Conservation (phyloP, 139 green algal genomes). For the Picochlorum sp. region DNA sequence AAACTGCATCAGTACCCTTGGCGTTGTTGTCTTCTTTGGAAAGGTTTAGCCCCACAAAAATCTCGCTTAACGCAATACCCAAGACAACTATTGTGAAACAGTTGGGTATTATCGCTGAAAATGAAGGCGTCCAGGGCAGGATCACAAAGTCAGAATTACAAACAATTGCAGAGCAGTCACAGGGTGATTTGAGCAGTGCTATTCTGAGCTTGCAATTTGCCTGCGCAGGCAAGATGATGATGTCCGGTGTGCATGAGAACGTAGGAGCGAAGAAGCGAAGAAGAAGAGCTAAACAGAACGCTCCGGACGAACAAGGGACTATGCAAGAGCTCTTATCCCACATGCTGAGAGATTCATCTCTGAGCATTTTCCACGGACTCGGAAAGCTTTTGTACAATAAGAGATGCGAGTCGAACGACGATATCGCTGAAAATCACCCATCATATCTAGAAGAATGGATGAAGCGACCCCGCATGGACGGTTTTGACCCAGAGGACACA, state of each 20-base stretch:
- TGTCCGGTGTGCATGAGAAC: background rate
- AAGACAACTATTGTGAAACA: slow-evolving; percentile 18
- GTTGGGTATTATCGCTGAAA: slow-evolving; percentile 19
- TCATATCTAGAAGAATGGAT: slow-evolving; percentile 7
- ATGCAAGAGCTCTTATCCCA: background rate
- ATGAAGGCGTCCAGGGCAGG: slow-evolving; percentile 1
- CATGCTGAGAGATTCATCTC: slow-evolving; percentile 34
- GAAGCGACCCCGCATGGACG: slow-evolving; percentile 17
- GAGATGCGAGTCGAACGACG: slow-evolving; percentile 8
- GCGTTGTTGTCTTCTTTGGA: slow-evolving; percentile 23
- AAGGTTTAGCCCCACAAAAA: slow-evolving; percentile 22
- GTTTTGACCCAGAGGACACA: slow-evolving; percentile 44
- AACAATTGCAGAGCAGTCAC: slow-evolving; percentile 24
- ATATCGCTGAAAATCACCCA: background rate
- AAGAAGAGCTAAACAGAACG: background rate
- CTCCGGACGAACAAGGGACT: background rate
- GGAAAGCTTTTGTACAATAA: slow-evolving; percentile 83
- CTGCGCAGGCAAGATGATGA: slow-evolving; percentile 5
- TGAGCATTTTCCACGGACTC: slow-evolving; percentile 65
- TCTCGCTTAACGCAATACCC: slow-evolving; percentile 64
- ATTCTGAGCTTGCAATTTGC: slow-evolving; percentile 37
- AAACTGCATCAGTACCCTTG: no score
- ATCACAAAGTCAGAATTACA: slow-evolving; percentile 26
- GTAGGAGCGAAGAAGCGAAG: background rate
- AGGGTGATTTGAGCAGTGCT: slow-evolving; percentile 39